These are phyloP conservation scores for Dysphania ambrosioides DNA, from an alignment of 148 eudicot species.

Conservation along the genomic window DNA sequence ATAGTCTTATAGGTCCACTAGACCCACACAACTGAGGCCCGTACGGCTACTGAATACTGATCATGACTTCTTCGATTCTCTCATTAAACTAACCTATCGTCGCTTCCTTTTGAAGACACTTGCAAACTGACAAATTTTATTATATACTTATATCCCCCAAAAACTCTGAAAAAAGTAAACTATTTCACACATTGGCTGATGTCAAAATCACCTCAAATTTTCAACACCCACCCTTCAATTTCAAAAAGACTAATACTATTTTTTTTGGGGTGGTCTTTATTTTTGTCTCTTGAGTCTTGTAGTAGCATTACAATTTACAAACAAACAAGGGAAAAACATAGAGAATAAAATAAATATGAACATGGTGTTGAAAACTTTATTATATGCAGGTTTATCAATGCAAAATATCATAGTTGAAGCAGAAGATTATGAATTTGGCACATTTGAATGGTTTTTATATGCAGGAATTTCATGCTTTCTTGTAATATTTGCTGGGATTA, in stretches of 20 bases:
- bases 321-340: not conserved
- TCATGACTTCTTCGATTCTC: not conserved
- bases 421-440: constrained; percentile 55
- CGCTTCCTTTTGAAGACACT: not conserved
- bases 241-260: not conserved
- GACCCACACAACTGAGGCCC: not conserved
- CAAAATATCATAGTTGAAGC: constrained; percentile 27
- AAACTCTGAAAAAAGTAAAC: not conserved
- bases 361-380: not conserved
- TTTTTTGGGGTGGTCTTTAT: too few species aligned
- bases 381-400: not conserved
- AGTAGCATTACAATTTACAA: not conserved
- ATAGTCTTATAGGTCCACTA: too few species aligned
- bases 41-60: not conserved
- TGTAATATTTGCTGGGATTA: constrained; percentile 85
- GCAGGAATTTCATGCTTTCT: constrained; percentile 67
- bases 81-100: too few species aligned
- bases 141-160: not conserved
- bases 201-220: not conserved
- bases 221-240: not conserved
- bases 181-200: not conserved
- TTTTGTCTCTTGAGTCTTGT: too few species aligned
- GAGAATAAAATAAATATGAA: not conserved
- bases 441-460: constrained; percentile 60
- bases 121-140: too few species aligned